phyloP scores from a whole-genome alignment of 257 asterid genomes.

The Mitragyna speciosa region DNA sequence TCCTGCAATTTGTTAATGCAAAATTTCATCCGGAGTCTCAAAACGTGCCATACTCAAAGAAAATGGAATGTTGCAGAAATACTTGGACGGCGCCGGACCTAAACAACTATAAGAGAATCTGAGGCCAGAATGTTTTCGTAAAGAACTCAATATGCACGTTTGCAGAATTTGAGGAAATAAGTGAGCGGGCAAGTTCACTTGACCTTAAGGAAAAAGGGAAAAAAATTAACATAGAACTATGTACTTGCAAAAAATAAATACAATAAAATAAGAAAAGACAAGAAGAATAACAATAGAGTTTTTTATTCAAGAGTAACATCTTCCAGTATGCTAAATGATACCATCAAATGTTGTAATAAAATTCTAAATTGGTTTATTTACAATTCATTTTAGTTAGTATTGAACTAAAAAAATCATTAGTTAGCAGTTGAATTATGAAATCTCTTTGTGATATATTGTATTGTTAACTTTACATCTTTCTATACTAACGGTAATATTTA shows the following conservation, averaged over 20 bases:
- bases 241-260: neutral
- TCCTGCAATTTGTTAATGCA: neutral
- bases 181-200: too few relatives aligned
- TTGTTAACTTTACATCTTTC: too few relatives aligned
- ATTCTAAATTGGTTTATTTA: too few relatives aligned
- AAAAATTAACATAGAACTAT: neutral
- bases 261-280: too few relatives aligned
- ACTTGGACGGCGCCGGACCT: neutral
- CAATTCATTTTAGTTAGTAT: too few relatives aligned
- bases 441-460: neutral
- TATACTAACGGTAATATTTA: too few relatives aligned
- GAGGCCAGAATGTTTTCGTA: neutral
- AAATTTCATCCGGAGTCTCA: neutral
- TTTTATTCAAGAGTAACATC: too few relatives aligned
- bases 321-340: neutral
- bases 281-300: too few relatives aligned
- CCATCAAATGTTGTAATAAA: neutral
- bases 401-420: neutral
- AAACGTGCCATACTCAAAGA: neutral
- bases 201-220: too few relatives aligned
- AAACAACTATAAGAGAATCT: neutral
- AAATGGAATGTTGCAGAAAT: neutral
- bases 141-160: neutral
- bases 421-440: neutral
- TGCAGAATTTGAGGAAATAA: conserved; percentile 4